These are phyloP conservation scores for Fistulifera pelliculosa DNA, from an alignment of 108 stramenopile species.

Conservation along the genomic window DNA sequence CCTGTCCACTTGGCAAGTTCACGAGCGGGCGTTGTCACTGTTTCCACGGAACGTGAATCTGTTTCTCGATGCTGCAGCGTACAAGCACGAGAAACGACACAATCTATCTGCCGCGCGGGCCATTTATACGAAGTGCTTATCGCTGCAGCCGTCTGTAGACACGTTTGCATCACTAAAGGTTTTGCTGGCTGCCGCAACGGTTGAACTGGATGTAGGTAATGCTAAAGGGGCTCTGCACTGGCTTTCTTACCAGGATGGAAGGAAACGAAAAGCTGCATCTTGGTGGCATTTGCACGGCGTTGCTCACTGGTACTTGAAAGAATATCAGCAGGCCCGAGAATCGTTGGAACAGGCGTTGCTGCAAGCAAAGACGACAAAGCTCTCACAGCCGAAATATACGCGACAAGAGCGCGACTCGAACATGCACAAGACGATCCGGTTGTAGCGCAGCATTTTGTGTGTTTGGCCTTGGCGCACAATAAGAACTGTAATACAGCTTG, in stretches of 20 bases:
- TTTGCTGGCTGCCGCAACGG: constrained; percentile 59
- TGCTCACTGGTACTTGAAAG: constrained; percentile 61
- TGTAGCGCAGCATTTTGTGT: constrained; percentile 69
- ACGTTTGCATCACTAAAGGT: constrained; percentile 39
- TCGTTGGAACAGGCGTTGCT: constrained; percentile 69
- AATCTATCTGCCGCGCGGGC: background rate
- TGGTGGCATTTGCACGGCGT: constrained; percentile 63
- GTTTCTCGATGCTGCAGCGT: constrained; percentile 49
- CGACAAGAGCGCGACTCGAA: constrained; percentile 53
- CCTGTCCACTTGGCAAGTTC: constrained; percentile 46
- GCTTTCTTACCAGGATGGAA: constrained; percentile 49
- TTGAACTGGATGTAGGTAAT: constrained; percentile 50
- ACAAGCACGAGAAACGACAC: constrained; percentile 20
- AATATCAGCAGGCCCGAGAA: constrained; percentile 34
- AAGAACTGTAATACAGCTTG: constrained; percentile 46
- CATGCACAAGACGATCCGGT: constrained; percentile 34
- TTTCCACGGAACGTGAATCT: constrained; percentile 41
- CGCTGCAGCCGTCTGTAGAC: constrained; percentile 33
- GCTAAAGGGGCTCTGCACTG: constrained; percentile 34
- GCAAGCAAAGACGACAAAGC: constrained; percentile 28
- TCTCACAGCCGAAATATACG: constrained; percentile 48
- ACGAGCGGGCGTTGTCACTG: constrained; percentile 39
- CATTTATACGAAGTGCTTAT: constrained; percentile 19
- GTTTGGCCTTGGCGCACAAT: constrained; percentile 62
- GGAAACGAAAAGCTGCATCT: constrained; percentile 17